Evolutionary conservation across 306 rosid species (phyloP).

Genomic region (Rubus idaeus): DNA sequence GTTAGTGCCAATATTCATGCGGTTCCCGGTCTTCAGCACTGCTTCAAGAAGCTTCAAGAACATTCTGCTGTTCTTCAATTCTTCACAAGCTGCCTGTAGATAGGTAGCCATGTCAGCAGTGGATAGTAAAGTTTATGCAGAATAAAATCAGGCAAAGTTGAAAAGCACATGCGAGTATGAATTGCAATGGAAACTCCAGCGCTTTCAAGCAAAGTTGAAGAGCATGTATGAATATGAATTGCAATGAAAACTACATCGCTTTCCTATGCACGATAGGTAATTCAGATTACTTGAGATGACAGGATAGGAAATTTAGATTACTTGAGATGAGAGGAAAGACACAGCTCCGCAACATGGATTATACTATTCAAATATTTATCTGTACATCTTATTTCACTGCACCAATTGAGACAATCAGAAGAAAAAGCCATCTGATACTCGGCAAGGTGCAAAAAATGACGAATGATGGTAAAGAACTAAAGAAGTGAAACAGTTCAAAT

Average conservation of each 20-base stretch:
- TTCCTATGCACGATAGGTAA: too few species aligned
- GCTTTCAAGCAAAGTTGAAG: too few species aligned
- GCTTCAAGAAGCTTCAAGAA: slow-evolving; percentile 89
- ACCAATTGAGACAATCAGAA: too few species aligned
- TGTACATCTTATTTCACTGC: too few species aligned
- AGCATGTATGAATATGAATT: neutral
- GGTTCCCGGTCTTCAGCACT: slow-evolving; percentile 86
- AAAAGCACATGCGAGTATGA: neutral
- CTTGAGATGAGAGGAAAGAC: neutral
- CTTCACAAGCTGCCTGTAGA: slow-evolving; percentile 73
- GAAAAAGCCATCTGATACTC: too few species aligned
- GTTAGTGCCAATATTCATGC: slow-evolving; percentile 90
- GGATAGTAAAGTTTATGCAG: neutral
- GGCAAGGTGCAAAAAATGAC: too few species aligned
- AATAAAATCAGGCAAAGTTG: neutral
- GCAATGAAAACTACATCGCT: too few species aligned
- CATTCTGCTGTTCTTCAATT: slow-evolving; percentile 71
- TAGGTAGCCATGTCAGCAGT: slow-evolving; percentile 16
- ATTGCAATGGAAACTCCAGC: too few species aligned
- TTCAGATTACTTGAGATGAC: too few species aligned
- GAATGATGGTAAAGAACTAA: too few species aligned
- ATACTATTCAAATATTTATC: neutral
- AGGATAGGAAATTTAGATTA: neutral
- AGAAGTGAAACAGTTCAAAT: too few species aligned
- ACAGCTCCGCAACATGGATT: neutral